Base-by-base conservation (phyloP, 192 early-diverging fungal genomes). In the Entophlyctis helioformis region DNA sequence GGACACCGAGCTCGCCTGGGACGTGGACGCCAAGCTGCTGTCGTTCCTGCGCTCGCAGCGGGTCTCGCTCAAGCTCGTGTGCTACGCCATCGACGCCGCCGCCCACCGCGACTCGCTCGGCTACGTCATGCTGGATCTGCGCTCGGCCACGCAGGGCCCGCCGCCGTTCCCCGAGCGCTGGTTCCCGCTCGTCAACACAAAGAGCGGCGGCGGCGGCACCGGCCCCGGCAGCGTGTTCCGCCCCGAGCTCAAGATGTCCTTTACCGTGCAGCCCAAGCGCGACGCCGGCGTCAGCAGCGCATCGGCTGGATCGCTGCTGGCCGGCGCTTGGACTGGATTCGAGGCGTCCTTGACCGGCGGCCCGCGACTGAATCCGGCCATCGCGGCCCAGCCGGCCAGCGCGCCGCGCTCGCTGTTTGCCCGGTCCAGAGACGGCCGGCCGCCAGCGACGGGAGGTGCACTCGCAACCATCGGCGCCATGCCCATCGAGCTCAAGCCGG, bases 1-100 rank as follows among this genome's bases (percentile, higher is more conserved):
- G 48, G 76, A 78, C 57, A 76, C 76, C 9, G 76, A 78, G 39
- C 56, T 78, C 2, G 64, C 67, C n/a, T 78, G 76, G 76, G 57
- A 66, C 36, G 48, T 74, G 21, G 53, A 62, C 18, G 26, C 57
- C 9, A 67, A 68, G 39, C 35, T 41, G 12, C 56, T 74, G 20
- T 39, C 46, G 31, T 64, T 61, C 32, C 48, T 74, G 28, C 51
- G 62, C 12, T 69, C 69, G 0, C 65, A 72, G 43, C 47, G 68
- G 23, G 69, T 60, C 11, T 46, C 57, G 19, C 51, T 78, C 6
- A 78, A 78, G 45, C 46, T 78, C 5, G 36, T 58, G 10, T 51
- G 54, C 21, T 75, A 65, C 35, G 40, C 66, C 11, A 40, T 75
- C 28, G 53, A 63, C 27, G 37, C 25, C 12, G 10, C 29, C 28